These are phyloP conservation scores for Sporothrix brasiliensis DNA, from an alignment of 2,329 filamentous ascomycete genomes.

Conservation along the genomic window DNA sequence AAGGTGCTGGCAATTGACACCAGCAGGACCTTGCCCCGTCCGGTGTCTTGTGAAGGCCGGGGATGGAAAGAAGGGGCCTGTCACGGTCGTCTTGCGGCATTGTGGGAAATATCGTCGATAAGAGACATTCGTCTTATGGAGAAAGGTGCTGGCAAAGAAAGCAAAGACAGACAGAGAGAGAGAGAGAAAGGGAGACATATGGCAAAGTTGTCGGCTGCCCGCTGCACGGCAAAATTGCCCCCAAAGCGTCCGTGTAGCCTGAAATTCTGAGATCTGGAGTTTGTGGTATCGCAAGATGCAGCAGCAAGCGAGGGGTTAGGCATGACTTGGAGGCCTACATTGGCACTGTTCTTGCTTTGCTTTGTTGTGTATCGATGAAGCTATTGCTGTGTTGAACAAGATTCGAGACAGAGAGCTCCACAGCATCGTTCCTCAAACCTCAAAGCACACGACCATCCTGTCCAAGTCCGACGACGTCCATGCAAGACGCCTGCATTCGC, in stretches of 20 bases:
- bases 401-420: slow-evolving; percentile 3
- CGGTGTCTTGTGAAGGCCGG: neutral
- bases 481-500: neutral
- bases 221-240: neutral
- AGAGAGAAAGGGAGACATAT: neutral
- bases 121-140: slow-evolving; percentile 8
- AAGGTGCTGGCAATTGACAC: neutral
- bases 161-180: neutral
- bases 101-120: slow-evolving; percentile 3
- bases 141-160: neutral
- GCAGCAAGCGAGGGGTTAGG: slow-evolving; percentile 17
- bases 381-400: neutral
- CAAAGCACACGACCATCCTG: neutral
- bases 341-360: neutral
- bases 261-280: neutral
- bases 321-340: neutral
- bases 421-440: too few relatives aligned
- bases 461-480: neutral
- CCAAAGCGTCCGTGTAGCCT: neutral
- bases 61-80: neutral
- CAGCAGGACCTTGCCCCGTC: slow-evolving; percentile 20
- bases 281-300: neutral
- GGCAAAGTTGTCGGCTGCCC: neutral
- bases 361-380: neutral
- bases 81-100: neutral